phyloP scores from a whole-genome alignment of 202 grass and related monocot genomes.

The Brachypodium distachyon region DNA sequence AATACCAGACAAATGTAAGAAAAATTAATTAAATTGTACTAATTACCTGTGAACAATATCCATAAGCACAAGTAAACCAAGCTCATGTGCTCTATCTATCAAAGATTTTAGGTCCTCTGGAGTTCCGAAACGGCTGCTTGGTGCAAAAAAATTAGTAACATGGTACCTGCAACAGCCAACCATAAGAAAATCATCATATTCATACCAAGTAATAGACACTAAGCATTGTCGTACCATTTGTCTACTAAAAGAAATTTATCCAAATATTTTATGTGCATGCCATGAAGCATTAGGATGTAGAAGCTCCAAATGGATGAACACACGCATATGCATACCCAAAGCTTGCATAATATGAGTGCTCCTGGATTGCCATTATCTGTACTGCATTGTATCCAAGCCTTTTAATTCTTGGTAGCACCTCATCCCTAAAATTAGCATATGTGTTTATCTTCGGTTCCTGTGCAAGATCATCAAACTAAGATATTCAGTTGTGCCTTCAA shows the following conservation, averaged over 20 bases:
- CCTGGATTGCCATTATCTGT: conserved; percentile 99
- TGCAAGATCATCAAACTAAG: conserved; percentile 40
- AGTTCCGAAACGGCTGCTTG: conserved; percentile 97
- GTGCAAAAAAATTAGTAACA: conserved; percentile 98
- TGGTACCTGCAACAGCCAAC: conserved; percentile 64
- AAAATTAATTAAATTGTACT: conserved; percentile 12
- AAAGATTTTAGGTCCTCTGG: conserved; percentile 96
- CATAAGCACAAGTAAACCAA: conserved; percentile 91
- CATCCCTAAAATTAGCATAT: conserved; percentile 90
- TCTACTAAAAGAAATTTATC: neutral
- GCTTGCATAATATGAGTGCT: conserved; percentile 95
- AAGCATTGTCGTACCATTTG: neutral
- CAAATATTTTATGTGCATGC: neutral
- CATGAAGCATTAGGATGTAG: neutral
- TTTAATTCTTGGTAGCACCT: conserved; percentile 92
- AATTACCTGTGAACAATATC: conserved; percentile 96
- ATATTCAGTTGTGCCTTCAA: conserved; percentile 54
- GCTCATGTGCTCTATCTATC: conserved; percentile 95
- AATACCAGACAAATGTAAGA: conserved; percentile 15
- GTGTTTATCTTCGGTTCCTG: conserved; percentile 96
- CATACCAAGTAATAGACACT: conserved; percentile 7
- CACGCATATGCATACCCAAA: conserved; percentile 59
- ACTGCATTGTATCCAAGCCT: conserved; percentile 96
- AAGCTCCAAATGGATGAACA: conserved; percentile 7
- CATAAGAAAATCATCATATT: neutral